Conservation (phyloP, 495 filamentous ascomycete species). For the Wilcoxina mikolae region DNA sequence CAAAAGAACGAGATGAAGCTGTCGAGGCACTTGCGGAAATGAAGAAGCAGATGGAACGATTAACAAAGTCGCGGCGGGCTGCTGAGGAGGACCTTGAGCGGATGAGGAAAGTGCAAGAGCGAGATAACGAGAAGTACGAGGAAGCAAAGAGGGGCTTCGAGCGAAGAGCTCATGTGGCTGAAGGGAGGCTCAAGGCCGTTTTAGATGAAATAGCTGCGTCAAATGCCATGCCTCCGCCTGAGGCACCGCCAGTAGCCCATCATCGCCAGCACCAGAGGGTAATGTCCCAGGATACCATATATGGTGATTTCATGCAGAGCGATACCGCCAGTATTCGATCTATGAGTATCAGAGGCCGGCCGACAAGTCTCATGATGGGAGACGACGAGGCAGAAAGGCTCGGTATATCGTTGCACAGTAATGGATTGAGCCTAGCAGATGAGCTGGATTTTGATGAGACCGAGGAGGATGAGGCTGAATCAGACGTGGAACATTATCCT, state of each 20-base stretch:
- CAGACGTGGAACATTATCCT: background rate
- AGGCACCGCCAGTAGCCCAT: conserved; percentile 7
- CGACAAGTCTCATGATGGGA: conserved; percentile 28
- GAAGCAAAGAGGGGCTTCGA: conserved; percentile 67
- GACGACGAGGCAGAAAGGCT: conserved; percentile 33
- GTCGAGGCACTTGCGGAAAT: conserved; percentile 58
- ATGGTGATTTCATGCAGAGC: conserved; percentile 36
- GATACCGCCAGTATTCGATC: conserved; percentile 66
- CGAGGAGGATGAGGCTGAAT: conserved; percentile 4
- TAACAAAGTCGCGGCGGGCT: conserved; percentile 58
- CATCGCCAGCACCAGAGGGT: conserved; percentile 2
- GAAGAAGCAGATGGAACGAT: conserved; percentile 60
- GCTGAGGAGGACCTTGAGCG: conserved; percentile 75
- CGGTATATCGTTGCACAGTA: conserved; percentile 49
- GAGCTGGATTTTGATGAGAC: conserved; percentile 69
- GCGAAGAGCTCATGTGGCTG: conserved; percentile 68
- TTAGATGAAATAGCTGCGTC: conserved; percentile 69
- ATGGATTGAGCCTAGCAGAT: conserved; percentile 68
- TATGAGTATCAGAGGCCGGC: conserved; percentile 53
- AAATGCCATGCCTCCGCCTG: conserved; percentile 31
- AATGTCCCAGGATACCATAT: conserved; percentile 8
- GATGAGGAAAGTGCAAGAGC: conserved; percentile 58
- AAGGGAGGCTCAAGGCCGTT: conserved; percentile 68
- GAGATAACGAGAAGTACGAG: conserved; percentile 70
- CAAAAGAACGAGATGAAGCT: conserved; percentile 74